phyloP scores from a whole-genome alignment of 2,329 filamentous ascomycete genomes.

The Dactylellina drechsleri region DNA sequence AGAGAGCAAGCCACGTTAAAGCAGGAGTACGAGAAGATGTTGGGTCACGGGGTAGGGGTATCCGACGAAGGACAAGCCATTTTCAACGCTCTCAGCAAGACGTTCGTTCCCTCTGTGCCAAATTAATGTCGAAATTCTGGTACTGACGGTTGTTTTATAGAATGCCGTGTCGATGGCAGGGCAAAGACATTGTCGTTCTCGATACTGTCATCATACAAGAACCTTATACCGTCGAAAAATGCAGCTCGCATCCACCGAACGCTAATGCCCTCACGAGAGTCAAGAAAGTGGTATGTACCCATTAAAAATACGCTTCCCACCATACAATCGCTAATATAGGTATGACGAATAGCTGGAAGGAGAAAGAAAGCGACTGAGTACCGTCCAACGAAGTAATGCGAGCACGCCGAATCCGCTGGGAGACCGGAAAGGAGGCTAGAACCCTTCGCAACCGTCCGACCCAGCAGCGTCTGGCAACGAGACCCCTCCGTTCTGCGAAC shows the following conservation, averaged over 20 bases:
- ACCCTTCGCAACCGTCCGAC: constrained; percentile 1
- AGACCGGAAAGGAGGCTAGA: constrained; percentile 49
- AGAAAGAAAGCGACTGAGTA: constrained; percentile 35
- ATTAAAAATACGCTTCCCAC: background rate
- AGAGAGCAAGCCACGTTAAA: constrained; percentile 34
- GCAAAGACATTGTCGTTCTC: constrained; percentile 58
- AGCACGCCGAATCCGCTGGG: constrained; percentile 46
- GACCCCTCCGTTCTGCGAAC: background rate
- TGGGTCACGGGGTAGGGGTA: constrained; percentile 57
- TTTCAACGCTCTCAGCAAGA: constrained; percentile 57
- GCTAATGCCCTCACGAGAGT: constrained; percentile 56
- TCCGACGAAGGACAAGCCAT: constrained; percentile 58
- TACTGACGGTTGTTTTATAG: constrained; percentile 34
- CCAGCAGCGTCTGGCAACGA: too few species aligned
- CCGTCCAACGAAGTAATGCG: constrained; percentile 36
- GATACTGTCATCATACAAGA: constrained; percentile 58
- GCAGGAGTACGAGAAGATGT: constrained; percentile 54
- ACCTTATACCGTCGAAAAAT: constrained; percentile 56
- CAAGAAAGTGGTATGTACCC: constrained; percentile 58
- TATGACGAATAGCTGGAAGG: constrained; percentile 31
- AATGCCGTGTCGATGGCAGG: constrained; percentile 58
- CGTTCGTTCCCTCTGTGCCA: constrained; percentile 46
- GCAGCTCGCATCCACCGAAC: constrained; percentile 47
- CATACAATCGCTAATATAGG: background rate
- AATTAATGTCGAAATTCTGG: background rate